Percentiles rank a stretch among this genome's conserved stretches.
Conservation (phyloP, 208 protist genomes). For the Leishmania aethiopica region DNA sequence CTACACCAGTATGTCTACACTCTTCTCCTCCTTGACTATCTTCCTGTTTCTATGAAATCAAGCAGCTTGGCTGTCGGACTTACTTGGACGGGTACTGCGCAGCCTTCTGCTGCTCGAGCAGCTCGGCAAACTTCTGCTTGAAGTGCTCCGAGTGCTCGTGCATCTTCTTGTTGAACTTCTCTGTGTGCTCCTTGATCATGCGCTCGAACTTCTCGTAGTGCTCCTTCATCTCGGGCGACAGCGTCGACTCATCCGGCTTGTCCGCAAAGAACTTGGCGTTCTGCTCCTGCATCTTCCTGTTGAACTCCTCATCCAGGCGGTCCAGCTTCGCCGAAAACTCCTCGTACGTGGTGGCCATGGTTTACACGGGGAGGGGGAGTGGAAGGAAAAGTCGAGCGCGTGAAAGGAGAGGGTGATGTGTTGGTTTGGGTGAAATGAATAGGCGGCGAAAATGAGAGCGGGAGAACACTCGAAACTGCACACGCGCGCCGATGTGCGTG, state of each 20-base stretch:
- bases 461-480: background rate
- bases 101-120: constrained; percentile 93
- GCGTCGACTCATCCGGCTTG: constrained; percentile 88
- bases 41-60: background rate
- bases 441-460: too few species aligned
- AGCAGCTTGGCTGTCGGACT: constrained; percentile 3
- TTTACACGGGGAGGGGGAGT: constrained; percentile 4
- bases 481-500: background rate
- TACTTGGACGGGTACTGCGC: constrained; percentile 90
- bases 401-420: too few species aligned
- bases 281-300: constrained; percentile 93
- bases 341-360: constrained; percentile 88
- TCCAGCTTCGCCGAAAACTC: constrained; percentile 91
- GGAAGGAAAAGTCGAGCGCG: background rate
- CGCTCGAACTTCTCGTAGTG: constrained; percentile 94
- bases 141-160: constrained; percentile 91
- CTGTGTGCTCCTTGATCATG: constrained; percentile 93
- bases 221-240: constrained; percentile 93
- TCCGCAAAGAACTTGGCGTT: constrained; percentile 94
- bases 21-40: background rate
- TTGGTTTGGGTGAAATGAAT: too few species aligned
- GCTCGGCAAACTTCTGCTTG: constrained; percentile 90
- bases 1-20: background rate
- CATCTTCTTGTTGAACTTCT: constrained; percentile 95
- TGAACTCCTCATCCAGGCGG: constrained; percentile 89